Percentiles rank a stretch among this genome's conserved stretches.
Conservation (phyloP, 1,284 basidiomycete genomes). For the Xanthoconium separans region DNA sequence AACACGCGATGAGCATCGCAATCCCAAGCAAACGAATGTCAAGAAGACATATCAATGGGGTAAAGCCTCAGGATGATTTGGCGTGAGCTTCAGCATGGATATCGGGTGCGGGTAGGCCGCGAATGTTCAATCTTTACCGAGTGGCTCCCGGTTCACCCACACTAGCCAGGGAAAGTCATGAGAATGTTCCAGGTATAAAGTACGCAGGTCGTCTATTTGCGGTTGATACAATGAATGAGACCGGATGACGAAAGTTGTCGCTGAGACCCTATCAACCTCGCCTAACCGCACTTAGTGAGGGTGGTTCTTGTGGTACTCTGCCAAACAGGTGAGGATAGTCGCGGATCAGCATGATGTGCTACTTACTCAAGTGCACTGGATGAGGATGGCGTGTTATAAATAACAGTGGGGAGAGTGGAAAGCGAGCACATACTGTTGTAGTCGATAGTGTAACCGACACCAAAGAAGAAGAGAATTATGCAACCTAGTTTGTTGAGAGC, state of each 20-base stretch:
- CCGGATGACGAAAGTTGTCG: constrained; percentile 5
- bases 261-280: neutral
- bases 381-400: constrained; percentile 4
- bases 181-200: constrained; percentile 14
- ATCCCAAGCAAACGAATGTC: neutral
- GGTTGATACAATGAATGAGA: constrained; percentile 22
- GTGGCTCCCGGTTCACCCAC: constrained; percentile 5
- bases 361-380: constrained; percentile 78
- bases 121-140: neutral
- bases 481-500: constrained; percentile 76
- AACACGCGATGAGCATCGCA: neutral
- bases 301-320: constrained; percentile 89
- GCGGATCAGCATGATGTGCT: constrained; percentile 2
- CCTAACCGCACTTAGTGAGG: constrained; percentile 50
- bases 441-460: constrained; percentile 86
- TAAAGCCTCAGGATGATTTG: neutral
- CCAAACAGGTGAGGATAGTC: constrained; percentile 22
- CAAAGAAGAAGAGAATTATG: constrained; percentile 75
- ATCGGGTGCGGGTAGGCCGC: neutral
- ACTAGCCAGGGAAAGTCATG: neutral
- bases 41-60: neutral
- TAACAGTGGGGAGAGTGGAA: constrained; percentile 1
- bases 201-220: constrained; percentile 24
- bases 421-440: constrained; percentile 75
- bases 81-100: constrained; percentile 2